Base-by-base conservation (phyloP, 805 yeast genomes). In the Debaryomyces castellii region DNA sequence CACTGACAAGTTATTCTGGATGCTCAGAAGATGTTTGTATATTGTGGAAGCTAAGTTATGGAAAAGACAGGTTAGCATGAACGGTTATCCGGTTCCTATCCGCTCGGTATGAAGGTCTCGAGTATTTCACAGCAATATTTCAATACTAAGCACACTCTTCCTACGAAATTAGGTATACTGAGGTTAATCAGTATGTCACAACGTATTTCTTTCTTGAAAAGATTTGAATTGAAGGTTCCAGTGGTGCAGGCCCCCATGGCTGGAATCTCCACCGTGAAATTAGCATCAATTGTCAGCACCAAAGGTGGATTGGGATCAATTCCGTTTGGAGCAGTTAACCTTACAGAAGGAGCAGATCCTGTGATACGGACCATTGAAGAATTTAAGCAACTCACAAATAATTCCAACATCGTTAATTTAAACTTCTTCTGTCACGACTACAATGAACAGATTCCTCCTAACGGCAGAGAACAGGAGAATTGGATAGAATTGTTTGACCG, bases 191-290 rank as follows among this genome's bases (percentile, higher is more conserved):
- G 30, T 9, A 30, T 30, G 34, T 30, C 34, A 30, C 34, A 30
- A 30, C 34, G 45, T 32, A 12, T 16, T 25, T 10, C 37, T 6
- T 43, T 47, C 41, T 14, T 44, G 17, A 28, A 54, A 21, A 40
- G 44, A 17, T 51, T 73, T 18, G 71, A 66, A 3, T 46, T 71
- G n/a, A 63, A 53, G 37, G 57, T 56, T 44, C 82, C 81, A 3
- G 61, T 81, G 3, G 60, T 81, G 28, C 83, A 78, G 53, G 71
- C 85, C 0, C 85, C 85, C 17, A 80, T 81, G 85, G 83, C 85
- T 1, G 83, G 84, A 0, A 69, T 78, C 2, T 64, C 77, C 11
- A 76, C 79, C 1, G 62, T 70, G 1, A 57, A 60, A 24, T 52
- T 80, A 46, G 82, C 82, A 0, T 67, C 74, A 1, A 65, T 64